A percentile compares a stretch with the other conserved stretches of the same genome.
Conservation (phyloP, 495 filamentous ascomycete species). For the Penicillium longicatenatum region DNA sequence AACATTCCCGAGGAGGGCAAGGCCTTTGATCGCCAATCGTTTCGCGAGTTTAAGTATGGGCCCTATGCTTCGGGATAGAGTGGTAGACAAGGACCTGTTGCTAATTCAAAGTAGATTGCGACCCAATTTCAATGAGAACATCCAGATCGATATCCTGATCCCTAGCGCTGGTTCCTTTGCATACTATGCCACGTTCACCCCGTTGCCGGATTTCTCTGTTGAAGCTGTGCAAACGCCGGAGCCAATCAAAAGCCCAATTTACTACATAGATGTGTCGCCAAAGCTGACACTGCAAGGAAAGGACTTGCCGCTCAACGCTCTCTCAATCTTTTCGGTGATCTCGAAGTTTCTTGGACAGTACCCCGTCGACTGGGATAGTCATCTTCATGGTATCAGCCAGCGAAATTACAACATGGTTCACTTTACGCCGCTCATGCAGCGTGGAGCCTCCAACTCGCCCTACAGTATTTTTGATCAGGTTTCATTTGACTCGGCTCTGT, state of each 20-base stretch:
- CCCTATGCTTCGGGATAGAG: not conserved
- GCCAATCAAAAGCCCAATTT: slow-evolving; percentile 67
- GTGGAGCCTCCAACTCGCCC: slow-evolving; percentile 90
- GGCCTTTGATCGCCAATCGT: slow-evolving; percentile 73
- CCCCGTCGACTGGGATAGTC: slow-evolving; percentile 83
- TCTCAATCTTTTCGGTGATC: slow-evolving; percentile 91
- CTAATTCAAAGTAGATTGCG: slow-evolving; percentile 62
- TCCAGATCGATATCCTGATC: slow-evolving; percentile 87
- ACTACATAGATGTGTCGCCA: slow-evolving; percentile 93
- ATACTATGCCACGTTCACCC: slow-evolving; percentile 92
- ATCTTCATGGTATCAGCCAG: slow-evolving; percentile 81
- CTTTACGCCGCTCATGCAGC: slow-evolving; percentile 89
- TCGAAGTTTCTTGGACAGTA: slow-evolving; percentile 98
- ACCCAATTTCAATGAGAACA: slow-evolving; percentile 88
- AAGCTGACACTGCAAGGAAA: slow-evolving; percentile 70
- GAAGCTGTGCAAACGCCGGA: slow-evolving; percentile 51
- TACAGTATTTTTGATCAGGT: slow-evolving; percentile 96
- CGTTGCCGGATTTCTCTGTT: slow-evolving; percentile 75
- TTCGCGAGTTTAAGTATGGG: slow-evolving; percentile 79
- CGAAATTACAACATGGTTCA: slow-evolving; percentile 99
- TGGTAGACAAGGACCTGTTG: slow-evolving; percentile 1
- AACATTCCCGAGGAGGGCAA: slow-evolving; percentile 81
- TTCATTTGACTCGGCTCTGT: slow-evolving; percentile 76
- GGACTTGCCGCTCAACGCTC: slow-evolving; percentile 75
- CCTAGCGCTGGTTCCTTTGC: slow-evolving; percentile 85